Percentiles rank a stretch among this genome's conserved stretches.
Conservation (phyloP, 2,329 filamentous ascomycete genomes). For the Harringtonia aguacate region DNA sequence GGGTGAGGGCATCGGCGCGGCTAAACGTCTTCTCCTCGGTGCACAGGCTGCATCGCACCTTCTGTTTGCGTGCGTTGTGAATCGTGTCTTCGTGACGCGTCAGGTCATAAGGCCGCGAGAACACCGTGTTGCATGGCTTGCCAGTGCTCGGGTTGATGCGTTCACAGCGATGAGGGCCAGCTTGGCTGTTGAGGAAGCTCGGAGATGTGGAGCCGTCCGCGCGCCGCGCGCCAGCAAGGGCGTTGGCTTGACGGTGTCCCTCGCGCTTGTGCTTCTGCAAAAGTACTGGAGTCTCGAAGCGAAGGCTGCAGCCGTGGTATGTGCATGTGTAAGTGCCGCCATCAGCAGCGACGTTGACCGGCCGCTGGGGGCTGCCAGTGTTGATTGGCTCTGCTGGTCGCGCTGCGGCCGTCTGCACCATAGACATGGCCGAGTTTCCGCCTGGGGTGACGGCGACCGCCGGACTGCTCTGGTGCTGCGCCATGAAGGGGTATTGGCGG, state of each 20-base stretch:
- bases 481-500: constrained; percentile 18
- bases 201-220: constrained; percentile 32
- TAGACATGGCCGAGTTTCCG: constrained; percentile 11
- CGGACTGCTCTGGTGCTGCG: constrained; percentile 14
- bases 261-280: constrained; percentile 95
- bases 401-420: constrained; percentile 32
- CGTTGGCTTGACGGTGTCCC: constrained; percentile 68
- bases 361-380: constrained; percentile 28
- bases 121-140: constrained; percentile 88
- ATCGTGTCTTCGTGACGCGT: constrained; percentile 97
- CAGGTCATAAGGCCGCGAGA: constrained; percentile 91
- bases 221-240: constrained; percentile 25
- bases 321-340: constrained; percentile 92
- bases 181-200: constrained; percentile 67
- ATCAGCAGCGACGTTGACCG: constrained; percentile 57
- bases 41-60: constrained; percentile 86
- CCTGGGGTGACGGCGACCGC: neutral
- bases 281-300: constrained; percentile 78
- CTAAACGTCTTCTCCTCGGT: constrained; percentile 97
- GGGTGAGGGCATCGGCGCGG: constrained; percentile 83
- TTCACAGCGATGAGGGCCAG: constrained; percentile 86
- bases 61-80: constrained; percentile 88
- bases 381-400: constrained; percentile 20
- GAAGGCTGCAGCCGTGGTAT: constrained; percentile 78
- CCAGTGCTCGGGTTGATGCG: constrained; percentile 90